Percentiles rank a stretch among this genome's conserved stretches.
phyloP scores from a whole-genome alignment of 2,329 filamentous ascomycete species.

The Alternaria arbusti region DNA sequence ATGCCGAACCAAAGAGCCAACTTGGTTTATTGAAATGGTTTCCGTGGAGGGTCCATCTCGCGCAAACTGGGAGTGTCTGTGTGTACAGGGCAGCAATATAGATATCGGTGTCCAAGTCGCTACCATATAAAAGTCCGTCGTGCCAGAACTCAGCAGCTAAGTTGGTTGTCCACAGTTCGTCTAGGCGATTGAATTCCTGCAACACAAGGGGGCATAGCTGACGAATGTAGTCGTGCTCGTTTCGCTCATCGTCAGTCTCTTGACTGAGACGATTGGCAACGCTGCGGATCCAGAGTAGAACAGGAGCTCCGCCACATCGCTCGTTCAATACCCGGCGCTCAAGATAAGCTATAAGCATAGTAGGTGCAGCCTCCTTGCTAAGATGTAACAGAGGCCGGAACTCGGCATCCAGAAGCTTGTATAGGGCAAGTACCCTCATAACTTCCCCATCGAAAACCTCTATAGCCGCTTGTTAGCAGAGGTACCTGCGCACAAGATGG shows the following conservation, averaged over 20 bases:
- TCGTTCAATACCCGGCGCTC: neutral
- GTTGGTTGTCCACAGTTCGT: neutral
- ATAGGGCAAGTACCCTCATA: neutral
- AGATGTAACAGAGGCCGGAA: neutral
- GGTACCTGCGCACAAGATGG: neutral
- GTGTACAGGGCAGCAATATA: neutral
- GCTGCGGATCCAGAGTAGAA: neutral
- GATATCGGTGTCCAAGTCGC: neutral
- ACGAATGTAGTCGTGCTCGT: neutral
- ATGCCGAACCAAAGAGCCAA: neutral
- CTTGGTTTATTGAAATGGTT: neutral
- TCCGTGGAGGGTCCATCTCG: neutral
- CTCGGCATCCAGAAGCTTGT: neutral
- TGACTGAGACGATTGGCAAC: neutral
- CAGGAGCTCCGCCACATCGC: neutral
- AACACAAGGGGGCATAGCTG: neutral
- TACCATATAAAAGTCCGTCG: neutral
- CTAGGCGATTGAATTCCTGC: neutral
- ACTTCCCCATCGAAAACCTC: neutral
- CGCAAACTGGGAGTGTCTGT: neutral
- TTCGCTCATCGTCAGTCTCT: neutral
- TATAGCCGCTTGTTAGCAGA: neutral
- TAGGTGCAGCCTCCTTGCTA: neutral
- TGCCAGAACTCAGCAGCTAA: neutral
- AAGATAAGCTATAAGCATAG: neutral